Percentiles rank a stretch among this genome's conserved stretches.
phyloP scores from a whole-genome alignment of 2,329 filamentous ascomycete species.

The Arthrinium puccinioides region DNA sequence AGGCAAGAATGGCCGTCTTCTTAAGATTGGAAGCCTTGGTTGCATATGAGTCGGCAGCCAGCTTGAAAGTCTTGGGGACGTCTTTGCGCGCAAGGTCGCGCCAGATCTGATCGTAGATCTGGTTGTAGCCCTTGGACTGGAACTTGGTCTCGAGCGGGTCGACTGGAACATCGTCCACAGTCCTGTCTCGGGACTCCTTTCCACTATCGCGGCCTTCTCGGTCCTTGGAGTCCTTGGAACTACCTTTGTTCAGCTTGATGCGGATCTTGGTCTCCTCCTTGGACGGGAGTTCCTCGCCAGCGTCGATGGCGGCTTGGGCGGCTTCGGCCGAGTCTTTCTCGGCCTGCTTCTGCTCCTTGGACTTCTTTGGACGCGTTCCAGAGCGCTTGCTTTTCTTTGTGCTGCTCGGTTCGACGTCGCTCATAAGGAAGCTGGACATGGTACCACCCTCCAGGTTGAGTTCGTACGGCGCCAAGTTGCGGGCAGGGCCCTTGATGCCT shows the following conservation, averaged over 20 bases:
- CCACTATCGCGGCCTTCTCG: conserved; percentile 15
- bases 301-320: conserved; percentile 76
- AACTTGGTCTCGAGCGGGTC: conserved; percentile 57
- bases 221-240: conserved; percentile 32
- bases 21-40: conserved; percentile 93
- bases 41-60: conserved; percentile 77
- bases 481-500: conserved; percentile 71
- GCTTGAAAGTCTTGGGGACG: conserved; percentile 83
- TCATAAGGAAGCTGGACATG: conserved; percentile 65
- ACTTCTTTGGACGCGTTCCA: conserved; percentile 76
- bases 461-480: conserved; percentile 62
- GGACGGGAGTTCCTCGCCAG: conserved; percentile 63
- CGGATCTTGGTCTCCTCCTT: conserved; percentile 55
- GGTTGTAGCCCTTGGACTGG: conserved; percentile 88
- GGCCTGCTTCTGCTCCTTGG: conserved; percentile 77
- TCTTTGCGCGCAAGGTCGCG: conserved; percentile 91
- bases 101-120: conserved; percentile 97
- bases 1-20: conserved; percentile 93
- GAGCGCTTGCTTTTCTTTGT: conserved; percentile 46
- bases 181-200: conserved; percentile 30
- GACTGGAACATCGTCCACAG: conserved; percentile 22
- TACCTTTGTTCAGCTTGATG: conserved; percentile 51
- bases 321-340: conserved; percentile 78
- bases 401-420: conserved; percentile 42
- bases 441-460: conserved; percentile 78